Evolutionary conservation across 2,329 filamentous ascomycete species (phyloP), one percentile per base, ranked within the genome.

Genomic region (Teratosphaeria nubilosa): DNA sequence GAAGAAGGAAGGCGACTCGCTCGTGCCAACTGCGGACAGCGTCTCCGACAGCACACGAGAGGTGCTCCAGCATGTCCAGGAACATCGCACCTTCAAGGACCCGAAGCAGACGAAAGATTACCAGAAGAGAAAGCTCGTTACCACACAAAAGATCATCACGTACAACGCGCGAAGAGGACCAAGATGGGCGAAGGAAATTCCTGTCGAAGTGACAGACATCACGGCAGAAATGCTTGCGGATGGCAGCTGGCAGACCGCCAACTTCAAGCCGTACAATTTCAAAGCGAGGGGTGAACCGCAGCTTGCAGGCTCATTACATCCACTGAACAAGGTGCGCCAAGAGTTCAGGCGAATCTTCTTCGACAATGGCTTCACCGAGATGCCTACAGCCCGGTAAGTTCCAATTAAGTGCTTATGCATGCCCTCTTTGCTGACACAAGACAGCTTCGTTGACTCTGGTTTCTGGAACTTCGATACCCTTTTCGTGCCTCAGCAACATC

Each of bases 381-480:
- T 99, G 94, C 89, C 91, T 14, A 96, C 92, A 54, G 87, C 88
- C 76, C 85, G 89, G 77, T 80, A 68, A 61, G 73, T 62, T 1
- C 2, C 41, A 1, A 52, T 58, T 20, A 50, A n/a, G 25, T 4
- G 11, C 13, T 25, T 78, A 74, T 72, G n/a, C 16, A 95, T 86
- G 6, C 27, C n/a, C 24, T 10, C 22, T 53, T 27, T 9, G 27
- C 63, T 65, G 34, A 64, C 55, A 32, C 2, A 5, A 22, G 30
- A 7, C 56, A 81, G 79, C 73, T 96, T 86, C 72, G 91, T 97
- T 62, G 94, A 99, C 77, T 92, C 91, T 13, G 91, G 92, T 53
- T 96, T 97, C 85, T 99, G 94, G 91, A 97, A 97, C 76, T 97
- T 97, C 74, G 92, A 97, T 71, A 86, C 91, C 25, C 89, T 99